Evolutionary conservation across 1,284 basidiomycete species (phyloP), one percentile per base, ranked within the genome.

Genomic region (Sphaerobolus stellatus): DNA sequence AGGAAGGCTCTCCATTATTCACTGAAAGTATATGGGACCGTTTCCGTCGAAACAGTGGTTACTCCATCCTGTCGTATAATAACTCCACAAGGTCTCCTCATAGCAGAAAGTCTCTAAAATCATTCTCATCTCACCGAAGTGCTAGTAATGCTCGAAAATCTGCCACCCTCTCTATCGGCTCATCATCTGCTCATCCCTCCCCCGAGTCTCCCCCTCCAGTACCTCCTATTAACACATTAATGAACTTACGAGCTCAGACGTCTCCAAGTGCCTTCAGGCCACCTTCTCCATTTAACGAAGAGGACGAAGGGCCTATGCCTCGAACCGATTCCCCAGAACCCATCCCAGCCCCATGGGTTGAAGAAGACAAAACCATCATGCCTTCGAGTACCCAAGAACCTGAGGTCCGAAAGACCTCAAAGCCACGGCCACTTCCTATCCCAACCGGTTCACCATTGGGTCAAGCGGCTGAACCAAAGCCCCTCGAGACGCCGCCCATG

Each of bases 1-100:
- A 43, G 20, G 50, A 51, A 20, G 29, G 38, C 24, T 51, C 50
- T 5, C 50, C 50, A 29, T 40, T 51, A 11, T 36, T 43, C 40
- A 43, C 50, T 8, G 50, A 51, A 11, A 51, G 33, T 16, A 28
- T 51, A 5, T 51, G 36, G 36, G 7, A 29, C 20, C 50, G 50
- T 25, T 14, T 51, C 28, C n/a, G 22, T n/a, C 33, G 33, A 14
- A 25, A 24, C 20, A 11, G n/a, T 14, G 9, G 28, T 7, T 11
- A 36, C 5, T 43, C 41, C 16, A 13, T 9, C 9, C n/a, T 31
- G 24, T 27, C 16, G 25, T 38, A 31, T 16, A 20, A 31, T 5
- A 50, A 50, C 28, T 38, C 48, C 13, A 20, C 18, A 5, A 11
- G n/a, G 28, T 50, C 47, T 33, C 47, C 16, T 9, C 5, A 11